These are phyloP conservation scores for Achlya hypogyna DNA, from an alignment of 352 stramenopile genomes.

Conservation along the genomic window DNA sequence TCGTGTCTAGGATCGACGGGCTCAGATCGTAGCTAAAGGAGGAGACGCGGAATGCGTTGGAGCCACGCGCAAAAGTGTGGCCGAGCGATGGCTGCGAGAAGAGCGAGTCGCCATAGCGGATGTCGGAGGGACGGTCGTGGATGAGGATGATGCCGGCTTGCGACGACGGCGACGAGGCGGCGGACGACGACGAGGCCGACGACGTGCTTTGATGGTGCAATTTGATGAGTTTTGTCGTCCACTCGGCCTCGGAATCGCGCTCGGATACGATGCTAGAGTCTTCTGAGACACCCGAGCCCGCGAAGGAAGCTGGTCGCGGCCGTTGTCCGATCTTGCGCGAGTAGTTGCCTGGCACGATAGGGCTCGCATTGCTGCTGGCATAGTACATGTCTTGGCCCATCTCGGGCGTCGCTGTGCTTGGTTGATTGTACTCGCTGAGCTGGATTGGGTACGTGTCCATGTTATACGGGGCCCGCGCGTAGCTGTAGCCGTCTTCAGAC, in stretches of 20 bases:
- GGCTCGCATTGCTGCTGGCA: neutral
- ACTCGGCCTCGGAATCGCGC: conserved; percentile 1
- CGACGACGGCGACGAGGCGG: neutral
- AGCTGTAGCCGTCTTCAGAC: neutral
- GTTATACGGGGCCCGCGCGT: neutral
- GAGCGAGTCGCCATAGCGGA: neutral
- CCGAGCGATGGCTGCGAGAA: conserved; percentile 1
- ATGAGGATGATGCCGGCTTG: neutral
- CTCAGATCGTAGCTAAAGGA: conserved; percentile 3
- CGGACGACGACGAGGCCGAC: neutral
- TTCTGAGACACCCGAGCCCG: neutral
- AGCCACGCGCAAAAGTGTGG: neutral
- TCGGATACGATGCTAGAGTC: neutral
- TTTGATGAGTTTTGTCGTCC: neutral
- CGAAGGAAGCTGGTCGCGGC: neutral
- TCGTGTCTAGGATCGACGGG: neutral
- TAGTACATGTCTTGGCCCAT: neutral
- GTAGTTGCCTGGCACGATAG: neutral
- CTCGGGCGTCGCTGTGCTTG: neutral
- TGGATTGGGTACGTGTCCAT: conserved; percentile 6
- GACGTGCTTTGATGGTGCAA: neutral
- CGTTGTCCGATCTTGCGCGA: neutral
- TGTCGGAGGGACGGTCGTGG: neutral
- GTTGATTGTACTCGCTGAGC: neutral
- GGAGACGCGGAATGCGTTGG: neutral